phyloP scores from a whole-genome alignment of 371 early-diverging fungal genomes.

The Phascolomyces articulosus region DNA sequence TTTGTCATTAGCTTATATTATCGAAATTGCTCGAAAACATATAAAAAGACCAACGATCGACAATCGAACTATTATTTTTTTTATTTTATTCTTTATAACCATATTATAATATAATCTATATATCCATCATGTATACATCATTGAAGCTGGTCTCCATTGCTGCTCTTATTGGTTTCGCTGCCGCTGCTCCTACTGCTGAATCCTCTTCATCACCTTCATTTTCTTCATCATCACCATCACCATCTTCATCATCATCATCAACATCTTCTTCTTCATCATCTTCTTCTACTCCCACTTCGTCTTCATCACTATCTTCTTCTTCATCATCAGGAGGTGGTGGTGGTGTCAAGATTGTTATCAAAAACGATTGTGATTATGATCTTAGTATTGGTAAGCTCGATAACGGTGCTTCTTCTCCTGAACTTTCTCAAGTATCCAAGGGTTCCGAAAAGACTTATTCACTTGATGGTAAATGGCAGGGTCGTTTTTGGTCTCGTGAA shows the following conservation, averaged over 20 bases:
- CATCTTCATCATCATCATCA: constrained; percentile 16
- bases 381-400: constrained; percentile 18
- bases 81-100: neutral
- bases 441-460: constrained; percentile 15
- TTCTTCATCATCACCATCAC: neutral
- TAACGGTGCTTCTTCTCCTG: constrained; percentile 14
- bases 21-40: neutral
- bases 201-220: too few species aligned
- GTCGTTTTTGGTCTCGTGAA: constrained; percentile 40
- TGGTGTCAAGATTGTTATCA: constrained; percentile 14
- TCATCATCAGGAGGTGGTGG: constrained; percentile 18
- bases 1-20: too few species aligned
- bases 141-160: constrained; percentile 11
- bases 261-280: neutral
- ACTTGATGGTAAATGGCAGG: constrained; percentile 31
- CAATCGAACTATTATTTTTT: neutral
- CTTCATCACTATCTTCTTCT: constrained; percentile 6
- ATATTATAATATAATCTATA: neutral
- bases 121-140: constrained; percentile 1
- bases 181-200: constrained; percentile 5
- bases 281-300: neutral
- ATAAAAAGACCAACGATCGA: neutral
- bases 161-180: constrained; percentile 11
- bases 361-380: constrained; percentile 21
- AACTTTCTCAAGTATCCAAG: neutral